Evolutionary conservation across 2,329 filamentous ascomycete genomes (phyloP), one percentile per base, ranked within the genome.

Genomic region (Monilinia fructigena): DNA sequence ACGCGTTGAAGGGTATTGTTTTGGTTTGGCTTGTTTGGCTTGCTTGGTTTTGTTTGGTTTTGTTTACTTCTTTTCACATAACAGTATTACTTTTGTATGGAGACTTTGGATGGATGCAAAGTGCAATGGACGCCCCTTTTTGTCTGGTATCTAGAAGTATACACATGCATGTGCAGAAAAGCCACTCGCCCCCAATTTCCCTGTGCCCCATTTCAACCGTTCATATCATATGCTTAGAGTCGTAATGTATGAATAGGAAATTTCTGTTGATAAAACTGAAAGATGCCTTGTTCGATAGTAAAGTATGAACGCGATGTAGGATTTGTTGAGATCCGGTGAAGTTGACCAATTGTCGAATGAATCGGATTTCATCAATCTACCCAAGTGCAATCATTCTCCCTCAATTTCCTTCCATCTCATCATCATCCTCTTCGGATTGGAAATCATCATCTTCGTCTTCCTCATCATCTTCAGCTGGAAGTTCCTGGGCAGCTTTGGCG

Each of bases 401-500:
- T 60, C 20, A 65, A 35, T 75, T 76, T 67, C 89, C 86, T 74
- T 89, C 84, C 89, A 92, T 92, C 79, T 88, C 86, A 70, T 91
- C 89, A 68, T 88, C 86, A 70, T 88, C 45, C 18, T 48, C 45
- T 61, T 86, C 86, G 75, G 88, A 81, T 76, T 89, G 89, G 31
- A 85, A 86, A 55, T 73, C 73, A 68, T 91, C 89, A 55, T 90
- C 90, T 0, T 93, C 92, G 40, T 94, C 89, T 18, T 92, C 89
- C 18, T 92, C 90, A 6, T 93, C 90, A 10, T 91, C 88, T n/a
- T 87, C 86, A 70, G 83, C 86, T 56, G 86, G 87, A 74, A 90
- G 85, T 79, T 96, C 88, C 79, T 90, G 84, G 35, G 92, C 92
- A 26, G 93, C 93, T 82, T 96, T 93, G 75, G 90, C 90, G 80